These are phyloP conservation scores for Ottelia alismoides DNA, from an alignment of 106 monocot species.

Conservation along the genomic window DNA sequence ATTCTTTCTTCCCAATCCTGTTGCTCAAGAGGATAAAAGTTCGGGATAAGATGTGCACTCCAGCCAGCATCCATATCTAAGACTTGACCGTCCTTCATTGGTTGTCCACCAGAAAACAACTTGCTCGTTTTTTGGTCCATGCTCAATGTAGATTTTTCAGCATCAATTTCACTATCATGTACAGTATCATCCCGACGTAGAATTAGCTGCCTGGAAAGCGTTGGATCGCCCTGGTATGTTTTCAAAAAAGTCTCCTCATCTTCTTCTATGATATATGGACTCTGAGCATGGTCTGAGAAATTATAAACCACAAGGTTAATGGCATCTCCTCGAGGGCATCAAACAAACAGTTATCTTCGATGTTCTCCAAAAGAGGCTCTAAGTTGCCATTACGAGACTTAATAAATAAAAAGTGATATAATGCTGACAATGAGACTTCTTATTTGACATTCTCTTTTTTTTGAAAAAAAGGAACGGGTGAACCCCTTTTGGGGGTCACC, in stretches of 20 bases:
- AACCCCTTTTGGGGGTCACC: too few species aligned
- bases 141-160: slow-evolving; percentile 12
- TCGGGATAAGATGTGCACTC: slow-evolving; percentile 32
- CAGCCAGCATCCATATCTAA: slow-evolving; percentile 14
- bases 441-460: too few species aligned
- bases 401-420: too few species aligned
- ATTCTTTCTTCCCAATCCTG: slow-evolving; percentile 89
- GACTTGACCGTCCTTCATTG: slow-evolving; percentile 59
- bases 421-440: too few species aligned
- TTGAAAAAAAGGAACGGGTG: too few species aligned
- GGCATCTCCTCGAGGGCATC: too few species aligned
- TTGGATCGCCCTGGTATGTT: slow-evolving; percentile 27
- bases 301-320: too few species aligned
- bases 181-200: slow-evolving; percentile 14
- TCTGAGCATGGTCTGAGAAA: too few species aligned
- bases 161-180: slow-evolving; percentile 20
- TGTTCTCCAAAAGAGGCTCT: too few species aligned
- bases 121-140: slow-evolving; percentile 27
- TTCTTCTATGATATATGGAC: too few species aligned
- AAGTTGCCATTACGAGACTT: too few species aligned
- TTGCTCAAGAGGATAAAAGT: slow-evolving; percentile 89
- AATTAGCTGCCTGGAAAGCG: slow-evolving; percentile 8
- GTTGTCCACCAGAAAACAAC: slow-evolving; percentile 43
- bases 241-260: slow-evolving; percentile 65
- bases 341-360: too few species aligned